These are phyloP conservation scores for Pyropia haitanensis DNA, from an alignment of 23 red algal genomes.

Conservation along the genomic window DNA sequence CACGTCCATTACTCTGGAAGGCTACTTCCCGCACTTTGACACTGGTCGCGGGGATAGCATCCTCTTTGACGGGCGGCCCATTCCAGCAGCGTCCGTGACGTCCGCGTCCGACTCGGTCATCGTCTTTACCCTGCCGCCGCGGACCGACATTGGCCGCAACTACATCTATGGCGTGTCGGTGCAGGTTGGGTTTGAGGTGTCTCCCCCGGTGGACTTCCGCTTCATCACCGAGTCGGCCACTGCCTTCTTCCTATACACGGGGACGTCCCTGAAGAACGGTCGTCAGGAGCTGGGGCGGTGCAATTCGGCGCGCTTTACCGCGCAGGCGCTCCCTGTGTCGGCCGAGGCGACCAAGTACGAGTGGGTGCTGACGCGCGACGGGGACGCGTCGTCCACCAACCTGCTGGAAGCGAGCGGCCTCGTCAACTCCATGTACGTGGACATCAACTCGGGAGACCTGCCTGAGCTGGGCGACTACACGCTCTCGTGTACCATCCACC, in stretches of 20 bases:
- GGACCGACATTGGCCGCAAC: slow-evolving; percentile 21
- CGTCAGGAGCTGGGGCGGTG: background rate
- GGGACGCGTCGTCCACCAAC: slow-evolving; percentile 2
- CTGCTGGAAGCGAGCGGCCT: slow-evolving; percentile 24
- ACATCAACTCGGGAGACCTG: slow-evolving; percentile 15
- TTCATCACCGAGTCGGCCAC: background rate
- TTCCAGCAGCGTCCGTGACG: slow-evolving; percentile 14
- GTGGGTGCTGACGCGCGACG: background rate
- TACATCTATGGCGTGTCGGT: slow-evolving; percentile 36
- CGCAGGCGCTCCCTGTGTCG: background rate
- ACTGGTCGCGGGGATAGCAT: slow-evolving; percentile 17
- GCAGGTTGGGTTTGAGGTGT: slow-evolving; percentile 31
- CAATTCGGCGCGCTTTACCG: background rate
- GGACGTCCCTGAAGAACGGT: too few relatives aligned
- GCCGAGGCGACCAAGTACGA: background rate
- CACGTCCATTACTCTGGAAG: slow-evolving; percentile 16
- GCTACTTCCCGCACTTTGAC: slow-evolving; percentile 51
- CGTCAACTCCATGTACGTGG: slow-evolving; percentile 3
- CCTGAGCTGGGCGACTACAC: slow-evolving; percentile 26
- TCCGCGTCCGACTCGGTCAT: slow-evolving; percentile 13
- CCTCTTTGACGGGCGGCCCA: slow-evolving; percentile 23
- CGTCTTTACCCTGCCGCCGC: slow-evolving; percentile 18
- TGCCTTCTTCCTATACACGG: background rate
- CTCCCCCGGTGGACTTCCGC: slow-evolving; percentile 3
- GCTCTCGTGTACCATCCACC: slow-evolving; percentile 15